Evolutionary conservation across 2,329 filamentous ascomycete genomes (phyloP), one percentile per base, ranked within the genome.

Genomic region (Xylariaceae sp.): DNA sequence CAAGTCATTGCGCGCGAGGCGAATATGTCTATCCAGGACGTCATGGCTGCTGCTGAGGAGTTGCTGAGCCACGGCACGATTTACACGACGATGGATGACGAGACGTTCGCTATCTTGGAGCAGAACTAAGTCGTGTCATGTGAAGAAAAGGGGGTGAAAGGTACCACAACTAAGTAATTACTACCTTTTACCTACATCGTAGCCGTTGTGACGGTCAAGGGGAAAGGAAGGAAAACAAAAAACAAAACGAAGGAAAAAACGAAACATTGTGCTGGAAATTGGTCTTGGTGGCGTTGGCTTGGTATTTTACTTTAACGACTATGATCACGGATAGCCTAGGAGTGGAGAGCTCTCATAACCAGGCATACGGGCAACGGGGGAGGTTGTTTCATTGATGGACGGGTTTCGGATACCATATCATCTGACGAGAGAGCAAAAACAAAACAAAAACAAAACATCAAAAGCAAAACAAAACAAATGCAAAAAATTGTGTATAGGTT

Each of bases 41-140:
- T 94, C 11, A 77, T 87, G 67, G 84, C 82, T 55, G 92, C 86
- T n/a, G 85, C 89, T 8, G 90, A 96, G 68, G 92, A 97, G 75
- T 75, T 99, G 70, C 74, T 91, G 49, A 79, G 79, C 1, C 76
- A 84, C 57, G 90, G 92, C 35, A 72, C 90, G 67, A 90, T 96
- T 65, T 99, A 91, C 76, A 90, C 91, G 34, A 99, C 95, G 8
- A 82, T 96, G 5, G 92, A 97, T 75, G 93, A 97, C 70, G 83
- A 90, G 74, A 97, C 93, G 0, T 97, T 90, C 88, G 90, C 91
- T 49, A 79, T 96, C 64, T 78, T 97, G 62, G 90, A 95, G 60
- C 84, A 61, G 10, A 68, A 70, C 39, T 68, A 53, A 30, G 23
- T 30, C 23, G 5, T 30, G 60, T 49, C n/a, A 47, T 51, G 45